Evolutionary conservation across 2,329 filamentous ascomycete genomes (phyloP).

Genomic region (Arachnomyces sp.): DNA sequence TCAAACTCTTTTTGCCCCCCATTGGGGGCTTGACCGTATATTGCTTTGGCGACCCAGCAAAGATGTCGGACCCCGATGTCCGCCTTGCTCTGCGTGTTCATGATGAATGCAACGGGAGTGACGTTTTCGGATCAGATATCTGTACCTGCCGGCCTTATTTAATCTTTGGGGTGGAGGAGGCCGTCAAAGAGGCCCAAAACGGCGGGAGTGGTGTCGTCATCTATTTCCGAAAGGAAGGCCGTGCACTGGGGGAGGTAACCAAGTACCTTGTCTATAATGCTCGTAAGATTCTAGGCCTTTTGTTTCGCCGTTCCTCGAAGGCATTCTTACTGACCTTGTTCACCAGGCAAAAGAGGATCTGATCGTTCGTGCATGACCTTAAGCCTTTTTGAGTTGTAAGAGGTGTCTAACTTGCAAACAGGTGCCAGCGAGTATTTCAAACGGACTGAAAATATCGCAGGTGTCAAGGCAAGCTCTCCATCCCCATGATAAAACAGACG

Average conservation of each 20-base stretch:
- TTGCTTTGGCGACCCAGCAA: conserved; percentile 89
- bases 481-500: background rate
- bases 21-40: conserved; percentile 96
- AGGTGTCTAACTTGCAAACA: conserved; percentile 73
- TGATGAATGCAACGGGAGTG: conserved; percentile 88
- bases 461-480: conserved; percentile 61
- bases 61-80: conserved; percentile 80
- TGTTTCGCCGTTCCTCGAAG: conserved; percentile 1
- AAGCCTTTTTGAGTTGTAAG: conserved; percentile 41
- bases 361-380: conserved; percentile 16
- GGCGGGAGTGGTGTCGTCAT: conserved; percentile 93
- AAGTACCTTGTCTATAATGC: conserved; percentile 66
- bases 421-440: conserved; percentile 90
- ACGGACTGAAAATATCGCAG: conserved; percentile 95
- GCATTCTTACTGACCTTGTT: conserved; percentile 20
- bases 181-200: conserved; percentile 91
- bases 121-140: conserved; percentile 96
- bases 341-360: conserved; percentile 27
- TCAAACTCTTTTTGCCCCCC: conserved; percentile 91
- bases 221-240: conserved; percentile 96
- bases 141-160: conserved; percentile 90
- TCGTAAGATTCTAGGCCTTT: conserved; percentile 29
- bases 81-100: conserved; percentile 78
- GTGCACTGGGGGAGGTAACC: conserved; percentile 89
- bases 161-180: conserved; percentile 94